phyloP scores from a whole-genome alignment of 2,329 filamentous ascomycete species.

The Pseudogymnoascus sp. region DNA sequence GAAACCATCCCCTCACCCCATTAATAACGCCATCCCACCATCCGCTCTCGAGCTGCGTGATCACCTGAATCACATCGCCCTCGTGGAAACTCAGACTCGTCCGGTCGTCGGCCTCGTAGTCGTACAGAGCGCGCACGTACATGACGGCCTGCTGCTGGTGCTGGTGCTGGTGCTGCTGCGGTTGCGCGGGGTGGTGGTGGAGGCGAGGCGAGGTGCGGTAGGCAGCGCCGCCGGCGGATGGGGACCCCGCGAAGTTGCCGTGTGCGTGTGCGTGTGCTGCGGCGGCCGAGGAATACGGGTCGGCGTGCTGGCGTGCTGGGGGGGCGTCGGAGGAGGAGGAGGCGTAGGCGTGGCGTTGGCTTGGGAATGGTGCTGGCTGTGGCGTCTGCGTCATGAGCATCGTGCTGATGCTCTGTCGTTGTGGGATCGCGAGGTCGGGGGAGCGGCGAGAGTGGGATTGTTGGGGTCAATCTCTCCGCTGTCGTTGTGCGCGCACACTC shows the following conservation, averaged over 20 bases:
- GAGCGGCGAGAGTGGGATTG: neutral
- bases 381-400: conserved; percentile 49
- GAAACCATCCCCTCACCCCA: conserved; percentile 95
- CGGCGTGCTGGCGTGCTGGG: neutral
- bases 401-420: conserved; percentile 33
- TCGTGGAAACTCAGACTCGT: conserved; percentile 95
- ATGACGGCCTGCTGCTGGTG: conserved; percentile 43
- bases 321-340: neutral
- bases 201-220: conserved; percentile 22
- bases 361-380: conserved; percentile 40
- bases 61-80: conserved; percentile 96
- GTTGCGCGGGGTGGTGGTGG: conserved; percentile 48
- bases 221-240: conserved; percentile 17
- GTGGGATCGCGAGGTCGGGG: conserved; percentile 18
- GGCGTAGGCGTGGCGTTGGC: conserved; percentile 30
- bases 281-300: neutral
- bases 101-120: conserved; percentile 95
- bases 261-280: too few species aligned
- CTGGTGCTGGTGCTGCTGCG: conserved; percentile 33
- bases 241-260: conserved; percentile 6
- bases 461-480: neutral
- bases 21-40: conserved; percentile 99
- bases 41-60: conserved; percentile 94
- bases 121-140: conserved; percentile 93
- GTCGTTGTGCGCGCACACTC: neutral